Evolutionary conservation across 768 basidiomycete genomes (phyloP), one percentile per base, ranked within the genome.

Genomic region (Boletus subparvulus): DNA sequence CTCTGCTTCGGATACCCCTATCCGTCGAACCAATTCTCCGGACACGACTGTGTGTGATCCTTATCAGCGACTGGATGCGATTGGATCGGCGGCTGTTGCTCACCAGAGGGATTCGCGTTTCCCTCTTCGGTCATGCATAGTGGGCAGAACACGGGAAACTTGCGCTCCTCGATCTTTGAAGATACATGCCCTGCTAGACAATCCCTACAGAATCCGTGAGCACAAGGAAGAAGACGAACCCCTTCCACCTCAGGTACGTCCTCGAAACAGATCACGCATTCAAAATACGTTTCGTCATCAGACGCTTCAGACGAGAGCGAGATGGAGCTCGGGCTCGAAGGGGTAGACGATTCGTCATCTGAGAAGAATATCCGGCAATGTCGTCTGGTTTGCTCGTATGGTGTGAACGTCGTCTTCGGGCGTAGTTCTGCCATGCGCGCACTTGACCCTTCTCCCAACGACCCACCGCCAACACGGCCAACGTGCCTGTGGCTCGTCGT

Each of bases 71-170:
- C 36, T 1, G 19, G 14, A 4, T 6, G 8, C 16, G 12, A 30
- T 41, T 0, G 3, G 3, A 37, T 17, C 4, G 11, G 14, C 26
- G 1, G 37, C 12, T 6, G 24, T 14, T 52, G 52, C 75, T 67
- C 63, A 75, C 77, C 71, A 12, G 71, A 71, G 9, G 71, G 72
- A 30, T 54, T 71, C 3, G 53, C 45, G 6, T 66, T 67, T 14
- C 61, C 59, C 9, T 61, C 62, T 21, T 75, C 75, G 6, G 75
- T 68, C 30, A 75, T 67, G 58, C 87, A 88, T 21, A 78, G 54
- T 2, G 86, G 87, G 62, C 86, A 88, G 17, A 79, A 67, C 26
- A 88, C 79, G 1, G 86, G 86, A 47, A 78, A 86, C 24, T 70
- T 75, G 53, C 75, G 75, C 36, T 83, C 81, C 16, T 74, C 71